A percentile compares a stretch with the other conserved stretches of the same genome.
phyloP scores from a whole-genome alignment of 805 yeast genomes.

The Saccharomyces mikatae region DNA sequence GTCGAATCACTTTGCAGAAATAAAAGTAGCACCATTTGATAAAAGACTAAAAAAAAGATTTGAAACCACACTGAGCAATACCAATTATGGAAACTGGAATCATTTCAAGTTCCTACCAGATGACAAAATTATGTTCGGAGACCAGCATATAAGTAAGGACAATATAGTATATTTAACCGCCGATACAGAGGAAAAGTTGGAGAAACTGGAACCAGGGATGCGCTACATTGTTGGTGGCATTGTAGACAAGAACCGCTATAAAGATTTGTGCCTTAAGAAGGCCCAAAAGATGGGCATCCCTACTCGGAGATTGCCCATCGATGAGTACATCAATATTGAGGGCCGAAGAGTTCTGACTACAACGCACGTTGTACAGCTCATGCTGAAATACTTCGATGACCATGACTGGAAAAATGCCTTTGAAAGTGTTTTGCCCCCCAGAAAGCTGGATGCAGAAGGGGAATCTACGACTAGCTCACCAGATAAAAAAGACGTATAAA shows the following conservation, averaged over 20 bases:
- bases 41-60: constrained; percentile 61
- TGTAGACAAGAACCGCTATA: constrained; percentile 89
- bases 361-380: constrained; percentile 85
- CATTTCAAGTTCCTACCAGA: constrained; percentile 44
- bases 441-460: constrained; percentile 41
- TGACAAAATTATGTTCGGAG: constrained; percentile 30
- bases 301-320: constrained; percentile 80
- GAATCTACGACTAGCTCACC: not conserved
- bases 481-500: not conserved
- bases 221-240: constrained; percentile 92
- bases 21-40: constrained; percentile 57
- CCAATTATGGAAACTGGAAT: constrained; percentile 60
- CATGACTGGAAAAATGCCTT: constrained; percentile 82
- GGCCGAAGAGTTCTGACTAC: constrained; percentile 90
- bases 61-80: constrained; percentile 46
- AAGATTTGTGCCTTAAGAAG: constrained; percentile 68
- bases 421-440: constrained; percentile 75
- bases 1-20: constrained; percentile 47
- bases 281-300: constrained; percentile 64
- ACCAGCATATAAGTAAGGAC: constrained; percentile 30
- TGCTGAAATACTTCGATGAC: constrained; percentile 71
- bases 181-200: constrained; percentile 68
- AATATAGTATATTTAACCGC: constrained; percentile 70
- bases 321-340: constrained; percentile 68
- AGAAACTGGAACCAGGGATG: constrained; percentile 53